Conservation (phyloP, 2,329 filamentous ascomycete species). For the Colletotrichum eleusines region DNA sequence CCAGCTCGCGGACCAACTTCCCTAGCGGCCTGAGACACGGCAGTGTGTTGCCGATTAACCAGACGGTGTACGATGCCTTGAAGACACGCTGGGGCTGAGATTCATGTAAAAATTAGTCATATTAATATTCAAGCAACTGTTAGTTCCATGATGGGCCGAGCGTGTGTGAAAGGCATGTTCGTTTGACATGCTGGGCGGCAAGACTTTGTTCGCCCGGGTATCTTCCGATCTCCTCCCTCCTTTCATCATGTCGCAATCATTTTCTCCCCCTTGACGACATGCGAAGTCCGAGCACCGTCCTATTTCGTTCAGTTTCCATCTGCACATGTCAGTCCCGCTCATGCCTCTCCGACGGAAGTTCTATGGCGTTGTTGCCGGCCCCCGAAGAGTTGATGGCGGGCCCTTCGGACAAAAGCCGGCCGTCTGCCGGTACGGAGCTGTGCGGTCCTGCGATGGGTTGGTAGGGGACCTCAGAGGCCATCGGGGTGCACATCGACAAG, state of each 20-base stretch:
- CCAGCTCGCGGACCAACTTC: conserved; percentile 56
- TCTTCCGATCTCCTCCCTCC: too few relatives aligned
- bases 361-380: not conserved
- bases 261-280: not conserved
- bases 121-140: not conserved
- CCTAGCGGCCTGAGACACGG: conserved; percentile 64
- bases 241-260: not conserved
- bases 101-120: too few relatives aligned
- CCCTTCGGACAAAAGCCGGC: not conserved
- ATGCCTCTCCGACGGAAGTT: not conserved
- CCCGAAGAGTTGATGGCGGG: not conserved
- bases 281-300: too few relatives aligned
- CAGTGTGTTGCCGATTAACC: conserved; percentile 61
- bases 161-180: too few relatives aligned
- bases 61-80: conserved; percentile 55
- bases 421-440: not conserved
- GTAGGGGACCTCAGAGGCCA: too few relatives aligned
- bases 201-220: not conserved
- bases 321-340: not conserved
- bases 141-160: not conserved
- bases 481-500: too few relatives aligned
- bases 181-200: not conserved
- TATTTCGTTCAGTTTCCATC: not conserved
- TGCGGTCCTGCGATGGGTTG: not conserved
- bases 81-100: conserved; percentile 15